Percentiles rank a stretch among this genome's conserved stretches.
These are phyloP conservation scores for Aspergillus sp. DNA, from an alignment of 2,329 filamentous ascomycete genomes.

Conservation along the genomic window DNA sequence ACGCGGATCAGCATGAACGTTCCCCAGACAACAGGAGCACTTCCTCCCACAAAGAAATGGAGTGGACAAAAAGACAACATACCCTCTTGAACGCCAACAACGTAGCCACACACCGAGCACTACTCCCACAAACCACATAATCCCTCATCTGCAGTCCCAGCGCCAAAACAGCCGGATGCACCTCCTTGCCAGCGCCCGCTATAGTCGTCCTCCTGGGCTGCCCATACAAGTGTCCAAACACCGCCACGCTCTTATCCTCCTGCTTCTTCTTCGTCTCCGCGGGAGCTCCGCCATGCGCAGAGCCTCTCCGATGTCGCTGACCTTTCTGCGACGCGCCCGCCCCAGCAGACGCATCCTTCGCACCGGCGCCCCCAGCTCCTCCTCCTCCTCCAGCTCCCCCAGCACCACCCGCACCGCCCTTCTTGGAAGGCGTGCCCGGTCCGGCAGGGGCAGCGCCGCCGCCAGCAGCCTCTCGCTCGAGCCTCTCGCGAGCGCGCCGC, in stretches of 20 bases:
- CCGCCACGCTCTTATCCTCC: slow-evolving; percentile 66
- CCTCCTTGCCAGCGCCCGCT: slow-evolving; percentile 64
- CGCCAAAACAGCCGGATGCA: slow-evolving; percentile 81
- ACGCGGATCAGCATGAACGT: slow-evolving; percentile 11
- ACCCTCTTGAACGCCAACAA: slow-evolving; percentile 87
- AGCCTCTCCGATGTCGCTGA: slow-evolving; percentile 36
- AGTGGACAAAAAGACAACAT: slow-evolving; percentile 23
- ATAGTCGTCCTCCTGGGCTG: slow-evolving; percentile 67
- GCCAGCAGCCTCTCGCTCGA: slow-evolving; percentile 48
- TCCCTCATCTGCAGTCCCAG: slow-evolving; percentile 87
- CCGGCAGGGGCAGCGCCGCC: slow-evolving; percentile 34
- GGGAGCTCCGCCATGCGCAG: slow-evolving; percentile 36
- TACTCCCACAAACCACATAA: slow-evolving; percentile 87
- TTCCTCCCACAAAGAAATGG: neutral
- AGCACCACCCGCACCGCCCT: slow-evolving; percentile 31
- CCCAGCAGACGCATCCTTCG: slow-evolving; percentile 22
- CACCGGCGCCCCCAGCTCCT: slow-evolving; percentile 11
- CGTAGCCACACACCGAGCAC: slow-evolving; percentile 81
- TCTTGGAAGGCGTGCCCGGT: slow-evolving; percentile 26
- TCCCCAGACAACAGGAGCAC: neutral
- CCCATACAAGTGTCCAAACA: slow-evolving; percentile 82
- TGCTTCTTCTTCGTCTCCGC: slow-evolving; percentile 53
- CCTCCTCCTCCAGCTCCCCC: slow-evolving; percentile 6
- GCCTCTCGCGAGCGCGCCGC: slow-evolving; percentile 70
- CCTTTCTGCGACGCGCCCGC: slow-evolving; percentile 30